phyloP scores from a whole-genome alignment of 495 filamentous ascomycete species.

The Trichoderma virens region DNA sequence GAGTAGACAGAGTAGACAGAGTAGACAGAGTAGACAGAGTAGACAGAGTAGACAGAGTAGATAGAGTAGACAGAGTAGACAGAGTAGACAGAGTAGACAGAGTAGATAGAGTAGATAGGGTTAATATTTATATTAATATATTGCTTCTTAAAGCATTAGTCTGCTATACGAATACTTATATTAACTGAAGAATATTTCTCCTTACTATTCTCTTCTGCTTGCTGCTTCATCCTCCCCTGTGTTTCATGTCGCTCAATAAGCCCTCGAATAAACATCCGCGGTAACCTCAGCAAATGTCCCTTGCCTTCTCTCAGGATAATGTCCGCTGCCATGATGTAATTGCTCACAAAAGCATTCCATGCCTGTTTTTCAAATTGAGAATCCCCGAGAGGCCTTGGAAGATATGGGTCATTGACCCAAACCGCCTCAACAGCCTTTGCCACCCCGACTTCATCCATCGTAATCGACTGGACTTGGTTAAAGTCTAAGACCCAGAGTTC shows the following conservation, averaged over 20 bases:
- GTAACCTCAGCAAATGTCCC: neutral
- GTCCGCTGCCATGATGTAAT: neutral
- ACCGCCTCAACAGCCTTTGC: constrained; percentile 16
- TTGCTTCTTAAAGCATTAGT: too few species aligned
- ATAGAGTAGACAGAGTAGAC: too few species aligned
- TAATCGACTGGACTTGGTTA: constrained; percentile 21
- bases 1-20: too few species aligned
- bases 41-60: too few species aligned
- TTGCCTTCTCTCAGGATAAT: neutral
- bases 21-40: too few species aligned
- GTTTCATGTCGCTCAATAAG: neutral
- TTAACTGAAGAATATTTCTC: too few species aligned
- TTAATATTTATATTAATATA: too few species aligned
- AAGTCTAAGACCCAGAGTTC: constrained; percentile 23
- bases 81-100: too few species aligned
- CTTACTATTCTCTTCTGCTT: too few species aligned
- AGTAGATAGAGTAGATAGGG: too few species aligned
- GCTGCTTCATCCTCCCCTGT: too few species aligned
- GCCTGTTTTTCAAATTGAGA: neutral
- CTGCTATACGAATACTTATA: too few species aligned
- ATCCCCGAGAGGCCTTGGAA: constrained; percentile 15
- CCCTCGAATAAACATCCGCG: neutral
- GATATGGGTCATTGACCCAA: constrained; percentile 19
- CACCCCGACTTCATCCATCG: constrained; percentile 19
- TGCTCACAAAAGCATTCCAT: neutral